These are phyloP conservation scores for Dictyostelium citrinum DNA, from an alignment of 78 protist genomes.

Conservation along the genomic window DNA sequence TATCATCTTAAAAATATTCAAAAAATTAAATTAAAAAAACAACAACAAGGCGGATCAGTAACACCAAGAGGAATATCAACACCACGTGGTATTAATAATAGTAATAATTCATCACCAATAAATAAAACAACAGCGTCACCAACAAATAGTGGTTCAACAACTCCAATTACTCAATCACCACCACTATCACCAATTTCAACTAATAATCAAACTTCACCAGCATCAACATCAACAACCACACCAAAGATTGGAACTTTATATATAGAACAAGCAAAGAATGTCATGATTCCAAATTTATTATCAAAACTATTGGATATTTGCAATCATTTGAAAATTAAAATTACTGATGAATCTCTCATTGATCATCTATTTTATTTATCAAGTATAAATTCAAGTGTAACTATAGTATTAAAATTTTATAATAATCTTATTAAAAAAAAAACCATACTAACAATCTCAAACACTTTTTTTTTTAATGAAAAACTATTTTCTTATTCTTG, in stretches of 20 bases:
- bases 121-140: not conserved
- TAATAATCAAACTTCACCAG: not conserved
- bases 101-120: not conserved
- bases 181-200: not conserved
- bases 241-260: not conserved
- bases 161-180: not conserved
- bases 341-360: not conserved
- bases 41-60: not conserved
- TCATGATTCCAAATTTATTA: constrained; percentile 1
- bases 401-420: not conserved
- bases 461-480: not conserved
- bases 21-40: constrained; percentile 15
- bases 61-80: not conserved
- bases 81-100: not conserved
- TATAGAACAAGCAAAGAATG: constrained; percentile 50
- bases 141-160: not conserved
- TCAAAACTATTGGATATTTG: constrained; percentile 14
- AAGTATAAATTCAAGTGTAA: not conserved
- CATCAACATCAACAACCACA: not conserved
- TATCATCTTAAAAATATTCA: constrained; percentile 58
- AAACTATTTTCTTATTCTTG: not conserved
- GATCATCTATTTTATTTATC: not conserved
- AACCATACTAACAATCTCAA: not conserved
- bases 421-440: not conserved
- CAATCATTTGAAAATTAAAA: not conserved